Percentiles rank a stretch among this genome's conserved stretches.
Conservation (phyloP, 1,284 basidiomycete species). For the Laetiporus sulphureus region DNA sequence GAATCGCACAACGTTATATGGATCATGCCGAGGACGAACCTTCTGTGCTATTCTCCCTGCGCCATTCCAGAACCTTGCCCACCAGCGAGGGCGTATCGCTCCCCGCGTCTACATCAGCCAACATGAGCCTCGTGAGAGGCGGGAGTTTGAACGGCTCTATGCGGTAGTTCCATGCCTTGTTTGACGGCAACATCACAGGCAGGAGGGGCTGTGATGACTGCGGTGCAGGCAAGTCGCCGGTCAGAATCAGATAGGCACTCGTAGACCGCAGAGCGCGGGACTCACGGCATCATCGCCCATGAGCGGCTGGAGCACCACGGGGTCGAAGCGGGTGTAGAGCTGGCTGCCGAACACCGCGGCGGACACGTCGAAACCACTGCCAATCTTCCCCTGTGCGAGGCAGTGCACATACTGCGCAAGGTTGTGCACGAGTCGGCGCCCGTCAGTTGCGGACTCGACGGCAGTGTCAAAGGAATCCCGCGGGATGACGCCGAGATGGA, state of each 20-base stretch:
- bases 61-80: slow-evolving; percentile 84
- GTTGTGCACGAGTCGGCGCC: slow-evolving; percentile 75
- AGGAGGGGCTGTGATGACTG: slow-evolving; percentile 26
- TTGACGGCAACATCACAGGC: slow-evolving; percentile 52
- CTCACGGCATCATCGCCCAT: slow-evolving; percentile 49
- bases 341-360: slow-evolving; percentile 95
- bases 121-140: slow-evolving; percentile 70
- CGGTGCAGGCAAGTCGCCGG: background rate
- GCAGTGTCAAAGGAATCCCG: slow-evolving; percentile 34
- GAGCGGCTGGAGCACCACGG: slow-evolving; percentile 57
- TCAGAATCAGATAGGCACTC: no score
- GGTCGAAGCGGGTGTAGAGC: slow-evolving; percentile 86
- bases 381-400: slow-evolving; percentile 96
- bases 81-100: slow-evolving; percentile 92
- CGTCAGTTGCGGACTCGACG: slow-evolving; percentile 20
- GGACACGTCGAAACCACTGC: slow-evolving; percentile 95
- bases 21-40: slow-evolving; percentile 34
- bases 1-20: no score
- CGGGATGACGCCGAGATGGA: slow-evolving; percentile 68
- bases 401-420: slow-evolving; percentile 96
- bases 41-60: slow-evolving; percentile 51
- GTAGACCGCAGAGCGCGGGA: slow-evolving; percentile 6
- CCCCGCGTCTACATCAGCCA: slow-evolving; percentile 91
- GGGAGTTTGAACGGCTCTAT: slow-evolving; percentile 75
- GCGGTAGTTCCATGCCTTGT: slow-evolving; percentile 59